Conservation (phyloP, 1,284 basidiomycete genomes). For the Puccinia triticina region DNA sequence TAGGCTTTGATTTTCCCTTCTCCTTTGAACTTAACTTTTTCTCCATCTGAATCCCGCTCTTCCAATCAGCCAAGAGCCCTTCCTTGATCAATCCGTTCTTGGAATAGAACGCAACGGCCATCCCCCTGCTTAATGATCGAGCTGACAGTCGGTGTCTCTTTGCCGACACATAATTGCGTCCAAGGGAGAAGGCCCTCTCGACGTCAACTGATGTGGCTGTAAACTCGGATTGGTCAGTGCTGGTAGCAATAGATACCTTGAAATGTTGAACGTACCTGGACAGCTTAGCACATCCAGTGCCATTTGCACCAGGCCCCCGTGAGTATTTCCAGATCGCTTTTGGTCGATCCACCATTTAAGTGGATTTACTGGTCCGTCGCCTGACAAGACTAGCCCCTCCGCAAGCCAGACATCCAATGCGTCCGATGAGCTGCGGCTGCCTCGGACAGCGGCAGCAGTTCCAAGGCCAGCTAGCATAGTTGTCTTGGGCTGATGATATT, state of each 20-base stretch:
- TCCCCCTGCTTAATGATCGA: conserved; percentile 3
- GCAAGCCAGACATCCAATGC: neutral
- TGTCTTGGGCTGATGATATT: conserved; percentile 8
- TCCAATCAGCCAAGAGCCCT: neutral
- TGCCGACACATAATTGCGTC: neutral
- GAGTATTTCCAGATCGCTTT: neutral
- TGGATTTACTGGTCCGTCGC: neutral
- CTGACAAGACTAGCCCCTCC: neutral
- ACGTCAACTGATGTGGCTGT: conserved; percentile 11
- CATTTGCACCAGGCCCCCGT: neutral
- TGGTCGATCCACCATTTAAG: neutral
- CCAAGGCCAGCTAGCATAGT: conserved; percentile 12
- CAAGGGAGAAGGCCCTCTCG: neutral
- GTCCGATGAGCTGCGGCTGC: neutral
- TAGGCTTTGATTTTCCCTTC: no score
- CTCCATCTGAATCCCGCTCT: neutral
- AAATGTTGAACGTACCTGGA: no score
- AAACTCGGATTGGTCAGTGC: no score
- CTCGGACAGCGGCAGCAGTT: neutral
- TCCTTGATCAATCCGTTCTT: neutral
- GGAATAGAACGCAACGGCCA: neutral
- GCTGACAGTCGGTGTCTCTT: neutral
- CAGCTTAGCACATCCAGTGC: neutral
- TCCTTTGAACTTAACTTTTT: no score
- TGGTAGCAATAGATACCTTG: no score